Percentiles rank a stretch among this genome's conserved stretches.
phyloP scores from a whole-genome alignment of 169 alveolate genomes.

The Amoebophrya sp. region DNA sequence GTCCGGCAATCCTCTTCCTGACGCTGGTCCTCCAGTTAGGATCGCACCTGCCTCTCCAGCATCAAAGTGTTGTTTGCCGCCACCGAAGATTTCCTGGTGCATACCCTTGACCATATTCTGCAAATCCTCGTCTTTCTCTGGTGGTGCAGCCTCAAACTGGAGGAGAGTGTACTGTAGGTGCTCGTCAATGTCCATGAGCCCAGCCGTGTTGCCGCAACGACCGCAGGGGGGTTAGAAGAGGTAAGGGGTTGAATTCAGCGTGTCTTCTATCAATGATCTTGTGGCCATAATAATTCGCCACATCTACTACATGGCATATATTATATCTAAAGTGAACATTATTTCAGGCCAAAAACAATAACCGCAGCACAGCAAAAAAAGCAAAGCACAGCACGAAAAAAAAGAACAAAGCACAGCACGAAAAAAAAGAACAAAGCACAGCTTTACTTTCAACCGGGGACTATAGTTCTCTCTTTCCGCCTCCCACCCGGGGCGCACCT shows the following conservation, averaged over 20 bases:
- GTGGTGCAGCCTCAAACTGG: constrained; percentile 76
- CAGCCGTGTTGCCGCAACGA: constrained; percentile 81
- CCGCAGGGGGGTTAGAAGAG: constrained; percentile 78
- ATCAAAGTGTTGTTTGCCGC: too few relatives aligned
- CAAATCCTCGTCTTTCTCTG: too few relatives aligned
- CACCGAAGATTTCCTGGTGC: too few relatives aligned
- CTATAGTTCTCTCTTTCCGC: neutral
- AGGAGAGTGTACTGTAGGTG: constrained; percentile 63
- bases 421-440: neutral
- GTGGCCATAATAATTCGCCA: neutral
- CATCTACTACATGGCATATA: neutral
- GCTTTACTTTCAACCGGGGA: neutral
- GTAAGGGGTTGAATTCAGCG: constrained; percentile 69
- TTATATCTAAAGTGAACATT: neutral
- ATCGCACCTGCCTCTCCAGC: too few relatives aligned
- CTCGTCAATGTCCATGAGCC: constrained; percentile 82
- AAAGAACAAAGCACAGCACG: too few relatives aligned
- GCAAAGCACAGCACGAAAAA: neutral
- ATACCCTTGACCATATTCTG: too few relatives aligned
- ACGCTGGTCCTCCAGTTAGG: too few relatives aligned
- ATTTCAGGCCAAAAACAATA: too few relatives aligned
- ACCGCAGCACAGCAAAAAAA: neutral
- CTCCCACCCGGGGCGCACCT: too few relatives aligned
- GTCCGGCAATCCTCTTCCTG: too few relatives aligned
- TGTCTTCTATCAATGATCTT: neutral